Evolutionary conservation across 2,329 filamentous ascomycete species (phyloP).

Genomic region (Chaetothyriales sp.): DNA sequence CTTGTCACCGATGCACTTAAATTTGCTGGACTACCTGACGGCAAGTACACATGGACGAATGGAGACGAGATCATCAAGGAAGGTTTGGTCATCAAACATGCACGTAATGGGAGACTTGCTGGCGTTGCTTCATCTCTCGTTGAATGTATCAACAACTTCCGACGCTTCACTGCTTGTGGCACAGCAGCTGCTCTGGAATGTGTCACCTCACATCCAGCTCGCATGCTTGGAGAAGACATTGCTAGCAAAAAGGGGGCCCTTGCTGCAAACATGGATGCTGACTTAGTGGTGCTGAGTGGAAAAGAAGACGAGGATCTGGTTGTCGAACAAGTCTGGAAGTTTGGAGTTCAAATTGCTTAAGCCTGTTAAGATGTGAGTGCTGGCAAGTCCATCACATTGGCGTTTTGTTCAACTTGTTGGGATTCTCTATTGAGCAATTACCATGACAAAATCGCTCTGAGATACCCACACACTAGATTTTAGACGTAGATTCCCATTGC

Average conservation of each 20-base stretch:
- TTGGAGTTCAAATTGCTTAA: conserved; percentile 35
- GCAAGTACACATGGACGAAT: conserved; percentile 76
- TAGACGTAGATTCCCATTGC: not conserved
- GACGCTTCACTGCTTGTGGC: conserved; percentile 56
- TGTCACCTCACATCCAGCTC: conserved; percentile 63
- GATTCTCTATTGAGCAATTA: not conserved
- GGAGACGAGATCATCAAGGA: conserved; percentile 45
- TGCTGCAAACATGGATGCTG: conserved; percentile 50
- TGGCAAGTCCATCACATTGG: not conserved
- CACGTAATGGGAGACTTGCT: conserved; percentile 66
- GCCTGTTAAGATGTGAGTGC: not conserved
- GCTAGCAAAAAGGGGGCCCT: conserved; percentile 53
- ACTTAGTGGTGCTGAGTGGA: conserved; percentile 52
- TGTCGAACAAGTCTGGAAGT: conserved; percentile 71
- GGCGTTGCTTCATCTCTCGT: conserved; percentile 55
- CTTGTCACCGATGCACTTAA: conserved; percentile 90
- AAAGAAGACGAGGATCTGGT: conserved; percentile 39
- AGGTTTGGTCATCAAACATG: conserved; percentile 58
- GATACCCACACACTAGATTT: not conserved
- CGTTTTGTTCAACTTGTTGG: not conserved
- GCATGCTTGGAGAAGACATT: conserved; percentile 51
- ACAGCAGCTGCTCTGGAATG: conserved; percentile 56
- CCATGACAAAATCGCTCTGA: not conserved
- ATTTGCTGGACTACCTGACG: conserved; percentile 69
- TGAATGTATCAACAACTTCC: conserved; percentile 71